Base-by-base conservation (phyloP, 2,329 filamentous ascomycete species). In the Claviceps sp. region DNA sequence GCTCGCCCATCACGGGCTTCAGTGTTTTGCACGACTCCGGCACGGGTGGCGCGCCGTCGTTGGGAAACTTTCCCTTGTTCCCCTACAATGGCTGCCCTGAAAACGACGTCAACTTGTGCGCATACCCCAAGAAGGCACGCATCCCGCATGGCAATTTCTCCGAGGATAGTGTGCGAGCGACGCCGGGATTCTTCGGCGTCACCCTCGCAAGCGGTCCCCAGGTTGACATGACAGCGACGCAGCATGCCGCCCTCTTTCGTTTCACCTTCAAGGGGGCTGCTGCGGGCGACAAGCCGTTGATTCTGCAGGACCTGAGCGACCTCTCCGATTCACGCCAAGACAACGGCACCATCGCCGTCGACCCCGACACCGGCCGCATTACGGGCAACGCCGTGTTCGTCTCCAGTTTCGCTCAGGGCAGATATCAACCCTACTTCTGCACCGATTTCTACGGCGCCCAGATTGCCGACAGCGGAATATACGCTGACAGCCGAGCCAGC, bases 31-130 rank as follows among this genome's bases (percentile, higher is more conserved):
- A 81, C 60, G 78, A 81, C 59, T 77, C 74, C 2, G 78, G 78
- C 1, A 81, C 77, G 0, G 78, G 78, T 22, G 72, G 72, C 7
- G 65, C 67, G 1, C 78, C 84, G 0, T 86, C 81, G 4, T 67
- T 88, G 16, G 85, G 84, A 14, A 87, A 86, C 60, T 88, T 88
- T 50, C 81, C 85, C 0, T 69, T 88, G 1, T 88, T 88, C 56
- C 74, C 84, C 0, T 83, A 86, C 55, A 67, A 76, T 4, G 70
- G 72, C 42, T 88, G 85, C 56, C 71, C 75, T 0, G 73, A 70
- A 14, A 77, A 85, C 55, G 75, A 81, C 41, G 65, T 88, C 51
- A 71, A 86, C 58, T 69, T 70, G 7, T 87, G 84, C 63, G 70
- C 68, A 13, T 87, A 79, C 59, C 74, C 76, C 11, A 78, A 78